Evolutionary conservation across 2,329 filamentous ascomycete genomes (phyloP).

Genomic region (Aspergillus thermomutatus): DNA sequence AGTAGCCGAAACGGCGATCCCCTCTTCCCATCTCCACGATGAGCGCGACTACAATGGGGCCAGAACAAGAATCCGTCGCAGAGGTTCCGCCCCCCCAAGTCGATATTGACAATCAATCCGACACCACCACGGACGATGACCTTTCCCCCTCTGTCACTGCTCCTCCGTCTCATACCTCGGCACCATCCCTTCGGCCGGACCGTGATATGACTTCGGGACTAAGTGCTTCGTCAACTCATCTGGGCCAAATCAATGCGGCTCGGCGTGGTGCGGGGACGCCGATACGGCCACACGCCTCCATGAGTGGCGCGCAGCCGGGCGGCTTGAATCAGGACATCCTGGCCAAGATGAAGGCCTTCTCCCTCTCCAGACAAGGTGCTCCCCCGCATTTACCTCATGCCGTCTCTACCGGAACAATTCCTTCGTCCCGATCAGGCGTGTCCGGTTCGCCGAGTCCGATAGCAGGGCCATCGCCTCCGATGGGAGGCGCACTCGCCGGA

Average conservation of each 20-base stretch:
- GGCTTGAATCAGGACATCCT: constrained; percentile 62
- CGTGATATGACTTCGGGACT: constrained; percentile 46
- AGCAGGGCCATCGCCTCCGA: constrained; percentile 13
- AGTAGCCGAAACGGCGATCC: constrained; percentile 1
- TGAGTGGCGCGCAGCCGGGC: constrained; percentile 42
- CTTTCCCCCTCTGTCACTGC: constrained; percentile 25
- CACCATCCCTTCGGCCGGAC: constrained; percentile 25
- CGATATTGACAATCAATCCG: constrained; percentile 17
- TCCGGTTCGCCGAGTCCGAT: constrained; percentile 5
- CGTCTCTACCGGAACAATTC: constrained; percentile 34
- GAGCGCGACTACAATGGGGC: constrained; percentile 15
- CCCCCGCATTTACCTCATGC: constrained; percentile 37
- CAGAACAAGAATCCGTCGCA: constrained; percentile 18
- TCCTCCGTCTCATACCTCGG: constrained; percentile 28
- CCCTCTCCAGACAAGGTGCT: constrained; percentile 61
- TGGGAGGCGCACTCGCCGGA: constrained; percentile 30
- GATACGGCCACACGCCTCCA: constrained; percentile 28
- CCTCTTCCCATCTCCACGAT: not conserved
- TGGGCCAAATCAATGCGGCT: constrained; percentile 71
- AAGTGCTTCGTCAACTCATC: constrained; percentile 77
- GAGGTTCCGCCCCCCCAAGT: constrained; percentile 18
- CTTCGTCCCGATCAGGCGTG: constrained; percentile 13
- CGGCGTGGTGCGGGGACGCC: constrained; percentile 43
- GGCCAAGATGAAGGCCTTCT: constrained; percentile 68
- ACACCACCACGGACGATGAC: constrained; percentile 19